Evolutionary conservation across 2,329 filamentous ascomycete genomes (phyloP), one percentile per base, ranked within the genome.

Genomic region (Emergomyces orientalis): DNA sequence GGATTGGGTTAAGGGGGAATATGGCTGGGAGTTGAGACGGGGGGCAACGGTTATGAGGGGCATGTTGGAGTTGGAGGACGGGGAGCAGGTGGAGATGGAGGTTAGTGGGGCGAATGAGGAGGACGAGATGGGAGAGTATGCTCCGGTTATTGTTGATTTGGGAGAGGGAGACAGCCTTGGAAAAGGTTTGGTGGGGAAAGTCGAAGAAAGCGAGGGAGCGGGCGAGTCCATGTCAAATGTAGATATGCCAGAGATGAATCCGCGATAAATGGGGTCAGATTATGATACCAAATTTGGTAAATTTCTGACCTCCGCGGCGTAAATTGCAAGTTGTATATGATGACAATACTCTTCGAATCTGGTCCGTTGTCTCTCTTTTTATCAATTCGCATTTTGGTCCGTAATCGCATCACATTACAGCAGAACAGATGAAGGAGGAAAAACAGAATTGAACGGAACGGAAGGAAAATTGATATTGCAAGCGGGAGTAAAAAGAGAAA

Each of bases 91-190:
- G 3, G 83, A 85, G 66, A 77, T 87, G 77, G 83, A 85, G 25
- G 74, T 83, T 65, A 75, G 76, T 25, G 79, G 76, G 17, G 74
- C 76, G 47, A 84, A 86, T 54, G 82, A 84, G 68, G 84, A 86
- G 25, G 84, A 87, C 59, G 85, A 87, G 72, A 81, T 78, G 14
- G 85, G 85, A 13, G 85, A 88, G 67, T 87, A 85, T 77, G 85
- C 85, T 37, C 85, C 85, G 25, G 75, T 81, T 45, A 73, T 88
- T 39, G 84, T 88, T 25, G 82, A 87, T 64, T 62, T 76, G 54
- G 74, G 64, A 19, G 71, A 69, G 39, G 64, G 41, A 17, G 25
- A 19, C 13, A 58, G 39, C 5, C 37, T 59, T 37, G 54, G 22
- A 57, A 41, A 41, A 14, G 54, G n/a, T 5, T 37, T 41, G 19